A percentile compares a stretch with the other conserved stretches of the same genome.
phyloP scores from a whole-genome alignment of 164 flowering plant genomes.

The Magnolia sinica region DNA sequence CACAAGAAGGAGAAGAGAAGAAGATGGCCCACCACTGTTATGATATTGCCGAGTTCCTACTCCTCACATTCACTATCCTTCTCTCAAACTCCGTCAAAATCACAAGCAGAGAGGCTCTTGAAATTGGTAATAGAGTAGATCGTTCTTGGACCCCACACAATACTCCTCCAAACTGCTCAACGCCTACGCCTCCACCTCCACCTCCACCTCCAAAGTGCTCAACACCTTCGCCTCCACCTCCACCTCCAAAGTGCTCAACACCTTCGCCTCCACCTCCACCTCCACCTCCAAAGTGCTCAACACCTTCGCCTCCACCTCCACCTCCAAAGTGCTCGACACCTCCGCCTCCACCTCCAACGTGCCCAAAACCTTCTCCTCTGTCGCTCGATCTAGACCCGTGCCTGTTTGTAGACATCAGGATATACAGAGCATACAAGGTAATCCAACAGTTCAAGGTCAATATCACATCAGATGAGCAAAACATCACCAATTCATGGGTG shows the following conservation, averaged over 20 bases:
- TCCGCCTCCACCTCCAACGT: not conserved
- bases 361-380: conserved; percentile 6
- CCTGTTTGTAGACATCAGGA: conserved; percentile 16
- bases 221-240: conserved; percentile 6
- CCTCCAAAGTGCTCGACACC: no score
- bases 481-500: conserved; percentile 44
- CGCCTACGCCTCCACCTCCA: not conserved
- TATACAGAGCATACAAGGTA: conserved; percentile 28
- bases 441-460: conserved; percentile 47
- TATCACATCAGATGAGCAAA: conserved; percentile 46
- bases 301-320: conserved; percentile 5
- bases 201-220: not conserved
- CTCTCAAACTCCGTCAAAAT: not conserved
- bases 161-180: not conserved
- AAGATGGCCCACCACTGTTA: not conserved
- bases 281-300: no score
- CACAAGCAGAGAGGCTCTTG: not conserved
- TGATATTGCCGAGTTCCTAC: not conserved
- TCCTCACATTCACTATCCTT: not conserved
- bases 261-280: not conserved
- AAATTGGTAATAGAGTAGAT: not conserved
- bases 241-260: not conserved
- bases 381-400: conserved; percentile 16
- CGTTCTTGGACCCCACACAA: not conserved
- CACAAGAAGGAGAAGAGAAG: not conserved